Conservation (phyloP, 1,284 basidiomycete genomes). For the Apiotrichum sp. region DNA sequence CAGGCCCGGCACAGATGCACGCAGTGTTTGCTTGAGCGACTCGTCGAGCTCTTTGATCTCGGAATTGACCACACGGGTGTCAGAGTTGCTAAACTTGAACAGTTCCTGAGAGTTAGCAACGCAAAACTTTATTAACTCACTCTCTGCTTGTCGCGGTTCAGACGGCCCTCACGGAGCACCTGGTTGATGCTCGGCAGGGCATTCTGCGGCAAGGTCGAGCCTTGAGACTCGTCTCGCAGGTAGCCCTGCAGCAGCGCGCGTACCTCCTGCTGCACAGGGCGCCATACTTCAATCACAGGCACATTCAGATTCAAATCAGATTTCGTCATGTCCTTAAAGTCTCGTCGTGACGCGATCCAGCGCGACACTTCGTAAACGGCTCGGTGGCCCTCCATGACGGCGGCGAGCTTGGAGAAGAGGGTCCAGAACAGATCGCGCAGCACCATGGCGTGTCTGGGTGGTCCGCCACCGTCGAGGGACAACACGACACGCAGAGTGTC, state of each 20-base stretch:
- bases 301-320: conserved; percentile 59
- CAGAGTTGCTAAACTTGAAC: conserved; percentile 86
- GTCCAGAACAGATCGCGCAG: conserved; percentile 96
- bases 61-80: conserved; percentile 63
- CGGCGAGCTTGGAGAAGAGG: conserved; percentile 90
- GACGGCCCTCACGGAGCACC: conserved; percentile 75
- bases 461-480: conserved; percentile 65
- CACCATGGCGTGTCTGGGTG: conserved; percentile 73
- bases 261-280: conserved; percentile 84
- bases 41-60: conserved; percentile 74
- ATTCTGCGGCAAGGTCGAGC: conserved; percentile 67
- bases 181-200: conserved; percentile 92
- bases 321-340: conserved; percentile 76
- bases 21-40: conserved; percentile 73
- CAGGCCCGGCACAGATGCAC: conserved; percentile 88
- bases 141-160: conserved; percentile 68
- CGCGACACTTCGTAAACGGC: conserved; percentile 87
- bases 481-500: conserved; percentile 59
- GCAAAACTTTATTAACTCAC: conserved; percentile 48
- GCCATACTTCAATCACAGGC: conserved; percentile 82
- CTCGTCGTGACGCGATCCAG: conserved; percentile 77
- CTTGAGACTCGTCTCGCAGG: conserved; percentile 79
- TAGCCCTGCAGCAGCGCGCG: conserved; percentile 84
- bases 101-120: conserved; percentile 43
- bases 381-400: conserved; percentile 86